phyloP scores from a whole-genome alignment of 345 rosid genomes.

The Gossypium bickii region DNA sequence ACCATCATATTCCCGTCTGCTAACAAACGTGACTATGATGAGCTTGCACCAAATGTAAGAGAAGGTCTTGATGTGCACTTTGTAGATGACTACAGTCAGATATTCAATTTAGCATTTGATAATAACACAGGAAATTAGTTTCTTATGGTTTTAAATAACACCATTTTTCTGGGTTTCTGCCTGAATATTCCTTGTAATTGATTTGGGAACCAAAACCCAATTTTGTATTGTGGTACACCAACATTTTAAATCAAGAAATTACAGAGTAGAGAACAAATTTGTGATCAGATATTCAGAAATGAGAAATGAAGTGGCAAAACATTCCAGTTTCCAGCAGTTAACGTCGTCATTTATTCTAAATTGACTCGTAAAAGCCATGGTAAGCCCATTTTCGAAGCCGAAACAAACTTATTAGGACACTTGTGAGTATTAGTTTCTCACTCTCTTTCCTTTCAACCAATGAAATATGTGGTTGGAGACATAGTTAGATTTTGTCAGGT shows the following conservation, averaged over 20 bases:
- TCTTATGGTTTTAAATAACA: background rate
- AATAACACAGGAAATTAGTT: conserved; percentile 3
- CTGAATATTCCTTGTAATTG: conserved; percentile 1
- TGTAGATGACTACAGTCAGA: conserved; percentile 69
- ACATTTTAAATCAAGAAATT: background rate
- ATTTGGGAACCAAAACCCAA: background rate
- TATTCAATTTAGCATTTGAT: conserved; percentile 63
- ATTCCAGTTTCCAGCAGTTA: no score
- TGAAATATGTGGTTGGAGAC: no score
- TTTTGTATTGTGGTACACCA: background rate
- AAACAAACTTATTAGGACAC: no score
- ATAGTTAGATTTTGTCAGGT: no score
- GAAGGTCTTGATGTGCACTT: conserved; percentile 96
- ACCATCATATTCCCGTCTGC: conserved; percentile 86
- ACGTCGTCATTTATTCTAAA: no score
- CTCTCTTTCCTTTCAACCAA: no score
- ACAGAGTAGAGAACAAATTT: background rate
- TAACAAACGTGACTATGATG: conserved; percentile 87
- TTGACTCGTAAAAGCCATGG: no score
- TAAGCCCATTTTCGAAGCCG: no score
- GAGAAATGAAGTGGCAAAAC: background rate
- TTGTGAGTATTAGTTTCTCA: no score
- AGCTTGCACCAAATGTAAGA: conserved; percentile 76
- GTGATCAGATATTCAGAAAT: background rate
- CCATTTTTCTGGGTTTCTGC: background rate